Conservation (phyloP, 1,284 basidiomycete genomes). For the Ustilago bromivora region DNA sequence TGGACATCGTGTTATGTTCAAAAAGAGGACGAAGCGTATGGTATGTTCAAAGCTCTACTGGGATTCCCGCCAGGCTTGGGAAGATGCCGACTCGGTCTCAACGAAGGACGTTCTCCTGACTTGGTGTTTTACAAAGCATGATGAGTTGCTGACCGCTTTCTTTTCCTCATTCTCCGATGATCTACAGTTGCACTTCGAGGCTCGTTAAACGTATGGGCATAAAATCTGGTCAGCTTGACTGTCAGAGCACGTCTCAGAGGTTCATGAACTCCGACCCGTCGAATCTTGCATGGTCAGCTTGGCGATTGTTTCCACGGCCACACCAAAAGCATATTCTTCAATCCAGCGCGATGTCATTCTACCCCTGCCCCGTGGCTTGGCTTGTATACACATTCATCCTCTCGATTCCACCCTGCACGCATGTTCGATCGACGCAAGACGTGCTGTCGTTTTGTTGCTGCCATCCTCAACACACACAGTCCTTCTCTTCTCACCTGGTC, state of each 20-base stretch:
- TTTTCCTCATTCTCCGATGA: neutral
- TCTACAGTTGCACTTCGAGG: slow-evolving; percentile 51
- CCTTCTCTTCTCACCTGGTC: neutral
- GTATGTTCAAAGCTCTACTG: slow-evolving; percentile 74
- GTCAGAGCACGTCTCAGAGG: neutral
- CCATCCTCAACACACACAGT: neutral
- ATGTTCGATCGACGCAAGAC: too few species aligned
- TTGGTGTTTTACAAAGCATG: neutral
- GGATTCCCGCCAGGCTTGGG: neutral
- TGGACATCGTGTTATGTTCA: slow-evolving; percentile 99
- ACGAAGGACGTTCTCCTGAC: neutral
- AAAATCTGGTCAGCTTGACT: neutral
- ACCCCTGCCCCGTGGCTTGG: too few species aligned
- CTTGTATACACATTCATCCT: too few species aligned
- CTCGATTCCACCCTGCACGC: too few species aligned
- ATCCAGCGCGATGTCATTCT: neutral
- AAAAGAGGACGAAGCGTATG: slow-evolving; percentile 91
- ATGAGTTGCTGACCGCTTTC: neutral
- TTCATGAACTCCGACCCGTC: too few species aligned
- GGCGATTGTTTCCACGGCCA: neutral
- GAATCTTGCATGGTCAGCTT: neutral
- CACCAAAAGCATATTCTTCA: neutral
- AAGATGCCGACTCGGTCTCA: neutral
- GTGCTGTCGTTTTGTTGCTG: neutral
- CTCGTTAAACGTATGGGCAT: slow-evolving; percentile 21